phyloP scores from a whole-genome alignment of 352 stramenopile species.

The Phytophthora colocasiae region DNA sequence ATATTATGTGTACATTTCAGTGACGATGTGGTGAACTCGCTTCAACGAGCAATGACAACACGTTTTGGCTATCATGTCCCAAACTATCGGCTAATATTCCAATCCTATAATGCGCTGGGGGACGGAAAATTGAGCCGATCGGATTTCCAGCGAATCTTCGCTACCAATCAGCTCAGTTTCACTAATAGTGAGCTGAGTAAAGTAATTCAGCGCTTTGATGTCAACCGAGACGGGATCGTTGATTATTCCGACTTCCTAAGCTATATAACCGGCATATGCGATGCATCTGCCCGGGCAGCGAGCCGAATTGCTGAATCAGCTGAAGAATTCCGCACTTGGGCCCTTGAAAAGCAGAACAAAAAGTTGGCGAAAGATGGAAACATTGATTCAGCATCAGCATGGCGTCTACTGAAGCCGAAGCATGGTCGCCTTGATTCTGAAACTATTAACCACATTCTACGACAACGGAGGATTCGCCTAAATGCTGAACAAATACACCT shows the following conservation, averaged over 20 bases:
- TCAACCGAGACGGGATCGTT: conserved; percentile 78
- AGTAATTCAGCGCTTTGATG: conserved; percentile 83
- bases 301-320: conserved; percentile 63
- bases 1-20: conserved; percentile 32
- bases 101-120: conserved; percentile 74
- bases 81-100: conserved; percentile 82
- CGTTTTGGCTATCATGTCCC: conserved; percentile 63
- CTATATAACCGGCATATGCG: conserved; percentile 81
- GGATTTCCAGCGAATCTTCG: conserved; percentile 80
- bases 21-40: conserved; percentile 65
- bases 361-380: conserved; percentile 82
- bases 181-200: conserved; percentile 76
- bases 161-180: conserved; percentile 72
- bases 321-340: conserved; percentile 74
- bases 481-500: conserved; percentile 59
- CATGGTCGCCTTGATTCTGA: conserved; percentile 57
- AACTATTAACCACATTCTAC: conserved; percentile 69
- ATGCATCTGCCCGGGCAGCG: conserved; percentile 60
- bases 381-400: conserved; percentile 79
- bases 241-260: conserved; percentile 83
- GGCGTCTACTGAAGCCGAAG: conserved; percentile 71
- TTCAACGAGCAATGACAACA: conserved; percentile 77
- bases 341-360: conserved; percentile 78
- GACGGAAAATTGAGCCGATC: conserved; percentile 71
- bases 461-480: conserved; percentile 59